Conservation (phyloP, 2,329 filamentous ascomycete genomes). For the Phyllosticta citrichinensis region DNA sequence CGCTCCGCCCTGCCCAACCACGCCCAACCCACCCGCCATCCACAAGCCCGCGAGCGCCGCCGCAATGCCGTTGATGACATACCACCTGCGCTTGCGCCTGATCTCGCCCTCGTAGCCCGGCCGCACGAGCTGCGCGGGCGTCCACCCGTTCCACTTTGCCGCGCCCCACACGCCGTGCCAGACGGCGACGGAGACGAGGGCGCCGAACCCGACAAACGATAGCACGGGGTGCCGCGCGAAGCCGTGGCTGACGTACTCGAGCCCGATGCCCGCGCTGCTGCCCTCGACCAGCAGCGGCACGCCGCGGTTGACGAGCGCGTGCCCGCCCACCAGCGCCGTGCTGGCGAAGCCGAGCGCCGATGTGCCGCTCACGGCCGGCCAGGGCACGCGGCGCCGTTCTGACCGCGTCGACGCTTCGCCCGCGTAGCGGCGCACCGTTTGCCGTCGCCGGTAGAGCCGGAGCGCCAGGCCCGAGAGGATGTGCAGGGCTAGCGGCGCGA, state of each 20-base stretch:
- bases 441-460: constrained; percentile 61
- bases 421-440: constrained; percentile 67
- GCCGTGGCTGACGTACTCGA: constrained; percentile 77
- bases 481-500: constrained; percentile 64
- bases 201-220: constrained; percentile 59
- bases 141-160: constrained; percentile 67
- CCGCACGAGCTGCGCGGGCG: constrained; percentile 46
- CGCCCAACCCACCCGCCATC: constrained; percentile 69
- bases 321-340: constrained; percentile 54
- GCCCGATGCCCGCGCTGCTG: constrained; percentile 73
- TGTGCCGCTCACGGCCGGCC: constrained; percentile 63
- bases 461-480: constrained; percentile 67
- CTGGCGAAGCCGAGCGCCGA: constrained; percentile 64
- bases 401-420: constrained; percentile 44
- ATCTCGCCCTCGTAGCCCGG: constrained; percentile 40
- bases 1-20: constrained; percentile 62
- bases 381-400: constrained; percentile 42
- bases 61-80: constrained; percentile 57
- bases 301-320: constrained; percentile 65
- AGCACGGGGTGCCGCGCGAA: constrained; percentile 61
- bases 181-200: constrained; percentile 56
- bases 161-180: constrained; percentile 78
- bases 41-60: constrained; percentile 55
- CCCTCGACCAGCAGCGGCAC: constrained; percentile 70
- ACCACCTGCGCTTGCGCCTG: constrained; percentile 56